These are phyloP conservation scores for Vanrija sp. DNA, from an alignment of 1,284 basidiomycete genomes.

Conservation along the genomic window DNA sequence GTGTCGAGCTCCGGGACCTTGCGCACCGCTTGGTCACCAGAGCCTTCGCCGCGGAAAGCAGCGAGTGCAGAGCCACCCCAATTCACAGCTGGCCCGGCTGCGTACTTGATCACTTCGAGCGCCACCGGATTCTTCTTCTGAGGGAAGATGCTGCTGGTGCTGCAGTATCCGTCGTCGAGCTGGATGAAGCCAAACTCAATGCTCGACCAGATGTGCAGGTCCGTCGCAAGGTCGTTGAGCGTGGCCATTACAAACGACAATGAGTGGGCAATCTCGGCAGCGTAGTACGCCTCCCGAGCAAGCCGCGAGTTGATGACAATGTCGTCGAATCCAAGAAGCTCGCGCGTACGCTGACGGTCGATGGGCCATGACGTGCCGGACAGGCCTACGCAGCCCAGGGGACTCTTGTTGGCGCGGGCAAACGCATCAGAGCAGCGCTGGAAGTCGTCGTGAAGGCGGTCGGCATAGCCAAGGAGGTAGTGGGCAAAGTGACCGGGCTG, in stretches of 20 bases:
- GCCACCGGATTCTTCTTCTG: conserved; percentile 11
- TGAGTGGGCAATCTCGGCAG: conserved; percentile 6
- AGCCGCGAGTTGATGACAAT: not conserved
- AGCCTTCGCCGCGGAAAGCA: conserved; percentile 9
- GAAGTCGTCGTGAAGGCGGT: conserved; percentile 10
- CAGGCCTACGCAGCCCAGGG: conserved; percentile 6
- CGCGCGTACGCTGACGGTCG: conserved; percentile 4
- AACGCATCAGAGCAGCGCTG: conserved; percentile 2
- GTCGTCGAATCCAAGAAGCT: conserved; percentile 6
- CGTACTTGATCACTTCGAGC: conserved; percentile 5
- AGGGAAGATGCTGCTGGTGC: conserved; percentile 12
- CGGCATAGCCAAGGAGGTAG: conserved; percentile 4
- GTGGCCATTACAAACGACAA: conserved; percentile 8
- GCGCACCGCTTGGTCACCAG: conserved; percentile 11
- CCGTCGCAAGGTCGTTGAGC: conserved; percentile 10
- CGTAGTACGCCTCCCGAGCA: conserved; percentile 10
- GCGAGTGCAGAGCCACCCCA: conserved; percentile 7
- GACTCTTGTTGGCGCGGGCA: conserved; percentile 1
- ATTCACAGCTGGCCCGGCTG: conserved; percentile 5
- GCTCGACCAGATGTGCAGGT: conserved; percentile 5
- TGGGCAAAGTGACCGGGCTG: conserved; percentile 10
- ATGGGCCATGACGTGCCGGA: conserved; percentile 13
- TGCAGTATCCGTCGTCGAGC: conserved; percentile 9
- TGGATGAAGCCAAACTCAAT: conserved; percentile 7
- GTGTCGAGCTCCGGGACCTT: conserved; percentile 5